Base-by-base conservation (phyloP, 352 stramenopile species). In the Phytophthora fragariae region DNA sequence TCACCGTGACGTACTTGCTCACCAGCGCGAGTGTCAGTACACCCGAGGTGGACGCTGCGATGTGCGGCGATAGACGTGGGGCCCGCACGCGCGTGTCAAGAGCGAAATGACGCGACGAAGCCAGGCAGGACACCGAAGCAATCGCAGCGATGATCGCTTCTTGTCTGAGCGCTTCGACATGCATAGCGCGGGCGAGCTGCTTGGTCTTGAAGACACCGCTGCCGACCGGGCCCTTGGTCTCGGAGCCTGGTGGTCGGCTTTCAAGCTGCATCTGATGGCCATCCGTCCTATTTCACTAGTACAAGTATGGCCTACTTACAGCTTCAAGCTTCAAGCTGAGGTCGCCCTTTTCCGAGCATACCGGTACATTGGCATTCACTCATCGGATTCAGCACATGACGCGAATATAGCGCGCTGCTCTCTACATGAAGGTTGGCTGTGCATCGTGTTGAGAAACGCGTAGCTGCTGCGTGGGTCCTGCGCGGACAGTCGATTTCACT, bases 1-100 rank as follows among this genome's bases (percentile, higher is more conserved):
- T 68, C 62, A 49, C 37, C 53, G 55, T 71, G 47, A 66, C 64
- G 24, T 65, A 37, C 54, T 58, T 54, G n/a, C 44, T 56, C 8
- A 21, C 8, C 21, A 1, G 41, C 5, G 17, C 44, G 15, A 37
- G 47, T 60, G 65, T 62, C 39, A n/a, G 19, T 27, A 19, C 39
- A 19, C 21, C 12, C 39, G 11, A 55, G 2, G 57, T 35, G 39
- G 57, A 56, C 52, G 27, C 53, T 50, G 41, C 52, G 49, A 57
- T 7, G 41, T 50, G 39, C 35, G 58, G 33, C 39, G 17, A 63
- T 50, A 69, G 27, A 63, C 29, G 62, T 69, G 53, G 53, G 33
- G 50, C 54, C 31, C 29, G 11, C 29, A 41, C 31, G 33, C 47
- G 56, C 46, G 65, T 60, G 57, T 71, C 63, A 64, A 70, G 41